Evolutionary conservation across 2,329 filamentous ascomycete genomes (phyloP).

Genomic region (Nothopassalora personata): DNA sequence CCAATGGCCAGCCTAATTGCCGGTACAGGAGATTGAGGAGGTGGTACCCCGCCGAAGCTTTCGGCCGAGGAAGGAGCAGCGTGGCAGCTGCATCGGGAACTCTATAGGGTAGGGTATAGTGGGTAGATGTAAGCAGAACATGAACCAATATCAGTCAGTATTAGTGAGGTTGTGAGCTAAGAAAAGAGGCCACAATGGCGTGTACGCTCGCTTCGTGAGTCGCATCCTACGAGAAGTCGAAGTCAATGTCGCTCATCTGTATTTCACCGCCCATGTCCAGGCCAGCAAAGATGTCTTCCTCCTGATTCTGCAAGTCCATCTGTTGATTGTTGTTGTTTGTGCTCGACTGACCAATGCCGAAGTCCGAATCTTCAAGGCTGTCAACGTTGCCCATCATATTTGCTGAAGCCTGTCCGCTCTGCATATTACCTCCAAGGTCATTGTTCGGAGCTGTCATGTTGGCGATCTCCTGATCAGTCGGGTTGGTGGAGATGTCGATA

Average conservation of each 20-base stretch:
- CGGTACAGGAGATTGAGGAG: background rate
- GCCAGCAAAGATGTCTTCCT: constrained; percentile 41
- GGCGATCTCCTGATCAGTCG: constrained; percentile 21
- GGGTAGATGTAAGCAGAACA: too few species aligned
- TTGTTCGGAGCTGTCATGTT: constrained; percentile 17
- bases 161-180: background rate
- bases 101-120: too few species aligned
- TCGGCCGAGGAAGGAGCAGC: background rate
- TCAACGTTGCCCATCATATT: constrained; percentile 13
- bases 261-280: constrained; percentile 30
- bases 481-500: constrained; percentile 17
- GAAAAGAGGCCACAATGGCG: background rate
- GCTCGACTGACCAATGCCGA: constrained; percentile 14
- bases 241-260: constrained; percentile 20
- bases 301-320: constrained; percentile 29
- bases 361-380: constrained; percentile 6
- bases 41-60: constrained; percentile 2
- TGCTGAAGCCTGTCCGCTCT: background rate
- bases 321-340: constrained; percentile 23
- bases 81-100: background rate
- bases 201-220: background rate
- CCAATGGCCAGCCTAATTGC: background rate
- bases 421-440: constrained; percentile 19
- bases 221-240: constrained; percentile 22
- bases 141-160: background rate